Conservation (phyloP, 345 rosid genomes). For the Rhizophora apiculata region DNA sequence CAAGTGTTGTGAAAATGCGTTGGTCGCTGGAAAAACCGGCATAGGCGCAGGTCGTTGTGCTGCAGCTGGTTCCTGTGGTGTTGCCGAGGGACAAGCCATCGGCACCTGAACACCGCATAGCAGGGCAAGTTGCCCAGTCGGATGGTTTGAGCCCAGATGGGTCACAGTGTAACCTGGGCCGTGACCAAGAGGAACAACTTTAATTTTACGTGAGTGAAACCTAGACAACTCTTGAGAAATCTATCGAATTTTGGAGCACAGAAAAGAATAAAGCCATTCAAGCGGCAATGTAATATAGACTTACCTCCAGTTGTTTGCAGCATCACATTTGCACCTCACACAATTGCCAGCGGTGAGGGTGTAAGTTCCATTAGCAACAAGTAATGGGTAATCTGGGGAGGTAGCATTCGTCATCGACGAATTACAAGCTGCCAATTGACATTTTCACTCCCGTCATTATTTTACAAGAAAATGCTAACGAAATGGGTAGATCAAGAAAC, state of each 20-base stretch:
- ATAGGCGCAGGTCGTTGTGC: slow-evolving; percentile 50
- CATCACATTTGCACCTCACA: slow-evolving; percentile 52
- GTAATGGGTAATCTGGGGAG: slow-evolving; percentile 48
- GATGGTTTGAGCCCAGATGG: slow-evolving; percentile 37
- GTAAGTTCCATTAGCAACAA: slow-evolving; percentile 48
- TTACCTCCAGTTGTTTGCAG: slow-evolving; percentile 63
- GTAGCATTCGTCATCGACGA: slow-evolving; percentile 37
- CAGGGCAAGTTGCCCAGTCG: slow-evolving; percentile 42
- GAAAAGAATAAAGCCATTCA: too few relatives aligned
- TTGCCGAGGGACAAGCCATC: slow-evolving; percentile 37
- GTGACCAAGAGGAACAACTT: slow-evolving; percentile 11
- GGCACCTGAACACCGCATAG: slow-evolving; percentile 48
- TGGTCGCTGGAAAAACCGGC: slow-evolving; percentile 47
- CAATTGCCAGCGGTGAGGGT: slow-evolving; percentile 55
- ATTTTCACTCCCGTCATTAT: neutral
- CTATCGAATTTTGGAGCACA: too few relatives aligned
- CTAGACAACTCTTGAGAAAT: neutral
- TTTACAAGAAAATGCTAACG: neutral
- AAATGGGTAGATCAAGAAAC: neutral
- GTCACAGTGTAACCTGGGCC: slow-evolving; percentile 62
- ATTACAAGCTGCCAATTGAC: slow-evolving; percentile 48
- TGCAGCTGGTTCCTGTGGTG: slow-evolving; percentile 38
- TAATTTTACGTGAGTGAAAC: neutral
- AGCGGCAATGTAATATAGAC: slow-evolving; percentile 10
- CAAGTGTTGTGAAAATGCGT: slow-evolving; percentile 39